These are phyloP conservation scores for Alternaria arborescens DNA, from an alignment of 2,329 filamentous ascomycete species.

Conservation along the genomic window DNA sequence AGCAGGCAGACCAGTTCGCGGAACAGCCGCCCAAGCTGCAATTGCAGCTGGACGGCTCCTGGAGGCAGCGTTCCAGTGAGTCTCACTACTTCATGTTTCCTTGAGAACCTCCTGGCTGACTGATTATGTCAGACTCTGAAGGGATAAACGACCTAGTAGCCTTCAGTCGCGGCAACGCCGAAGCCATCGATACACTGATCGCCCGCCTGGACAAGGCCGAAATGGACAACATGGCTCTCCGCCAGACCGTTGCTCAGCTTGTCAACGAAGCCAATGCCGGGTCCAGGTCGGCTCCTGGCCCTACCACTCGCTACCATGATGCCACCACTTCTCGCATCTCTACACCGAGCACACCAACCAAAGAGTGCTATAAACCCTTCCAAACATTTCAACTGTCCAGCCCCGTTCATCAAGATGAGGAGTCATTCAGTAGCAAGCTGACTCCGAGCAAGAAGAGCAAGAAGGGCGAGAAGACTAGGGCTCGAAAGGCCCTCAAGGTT, in stretches of 20 bases:
- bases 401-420: background rate
- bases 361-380: rapidly evolving
- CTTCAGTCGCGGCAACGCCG: background rate
- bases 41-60: background rate
- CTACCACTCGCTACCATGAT: background rate
- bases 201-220: constrained; percentile 96
- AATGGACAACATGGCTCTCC: constrained; percentile 70
- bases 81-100: background rate
- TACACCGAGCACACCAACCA: background rate
- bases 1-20: background rate
- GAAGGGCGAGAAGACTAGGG: constrained; percentile 6
- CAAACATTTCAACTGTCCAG: background rate
- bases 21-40: background rate
- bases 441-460: background rate
- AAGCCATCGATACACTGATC: constrained; percentile 62
- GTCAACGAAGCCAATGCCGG: no score
- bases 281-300: background rate
- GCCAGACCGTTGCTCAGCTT: background rate
- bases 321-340: background rate
- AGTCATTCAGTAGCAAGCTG: background rate
- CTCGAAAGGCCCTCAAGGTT: constrained; percentile 22
- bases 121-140: background rate
- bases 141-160: constrained; percentile 4
- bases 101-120: background rate
- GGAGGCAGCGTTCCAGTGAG: background rate